Evolutionary conservation across 208 protist species (phyloP).

Genomic region (Trypanosoma melophagium): DNA sequence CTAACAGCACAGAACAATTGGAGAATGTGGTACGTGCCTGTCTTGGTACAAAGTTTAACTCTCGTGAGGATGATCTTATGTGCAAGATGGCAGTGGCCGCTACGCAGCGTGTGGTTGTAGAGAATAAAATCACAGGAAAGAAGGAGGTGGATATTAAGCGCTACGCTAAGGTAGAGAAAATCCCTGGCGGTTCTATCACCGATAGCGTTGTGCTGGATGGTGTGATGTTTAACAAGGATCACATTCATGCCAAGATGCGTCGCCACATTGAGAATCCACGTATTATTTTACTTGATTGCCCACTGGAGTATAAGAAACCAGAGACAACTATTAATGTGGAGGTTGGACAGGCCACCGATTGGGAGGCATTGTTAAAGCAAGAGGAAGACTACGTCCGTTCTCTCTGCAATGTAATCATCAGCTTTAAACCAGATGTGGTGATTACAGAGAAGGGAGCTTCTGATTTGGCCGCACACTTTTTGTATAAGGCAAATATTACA

Average conservation of each 20-base stretch:
- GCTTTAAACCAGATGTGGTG: constrained; percentile 99
- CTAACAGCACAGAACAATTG: constrained; percentile 89
- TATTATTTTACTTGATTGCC: constrained; percentile 98
- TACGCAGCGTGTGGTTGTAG: constrained; percentile 93
- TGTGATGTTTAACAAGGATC: constrained; percentile 99
- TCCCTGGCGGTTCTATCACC: constrained; percentile 98
- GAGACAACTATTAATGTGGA: constrained; percentile 98
- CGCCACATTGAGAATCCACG: constrained; percentile 98
- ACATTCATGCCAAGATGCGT: constrained; percentile 99
- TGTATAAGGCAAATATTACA: constrained; percentile 97
- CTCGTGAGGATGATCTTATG: constrained; percentile 96
- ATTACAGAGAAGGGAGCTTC: constrained; percentile 99
- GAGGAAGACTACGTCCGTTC: constrained; percentile 99
- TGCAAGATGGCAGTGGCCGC: constrained; percentile 98
- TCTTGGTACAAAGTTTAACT: constrained; percentile 99
- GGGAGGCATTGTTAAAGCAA: constrained; percentile 95
- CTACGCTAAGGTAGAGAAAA: constrained; percentile 99
- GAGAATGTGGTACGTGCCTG: constrained; percentile 92
- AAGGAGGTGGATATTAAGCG: constrained; percentile 99
- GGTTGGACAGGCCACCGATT: constrained; percentile 97
- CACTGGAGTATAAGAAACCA: constrained; percentile 99
- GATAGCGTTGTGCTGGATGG: constrained; percentile 98
- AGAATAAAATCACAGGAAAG: constrained; percentile 75
- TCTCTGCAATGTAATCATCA: constrained; percentile 97
- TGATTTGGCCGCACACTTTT: constrained; percentile 98